Percentiles rank a stretch among this genome's conserved stretches.
These are phyloP conservation scores for Phytophthora cryptogea DNA, from an alignment of 352 stramenopile genomes.

Conservation along the genomic window DNA sequence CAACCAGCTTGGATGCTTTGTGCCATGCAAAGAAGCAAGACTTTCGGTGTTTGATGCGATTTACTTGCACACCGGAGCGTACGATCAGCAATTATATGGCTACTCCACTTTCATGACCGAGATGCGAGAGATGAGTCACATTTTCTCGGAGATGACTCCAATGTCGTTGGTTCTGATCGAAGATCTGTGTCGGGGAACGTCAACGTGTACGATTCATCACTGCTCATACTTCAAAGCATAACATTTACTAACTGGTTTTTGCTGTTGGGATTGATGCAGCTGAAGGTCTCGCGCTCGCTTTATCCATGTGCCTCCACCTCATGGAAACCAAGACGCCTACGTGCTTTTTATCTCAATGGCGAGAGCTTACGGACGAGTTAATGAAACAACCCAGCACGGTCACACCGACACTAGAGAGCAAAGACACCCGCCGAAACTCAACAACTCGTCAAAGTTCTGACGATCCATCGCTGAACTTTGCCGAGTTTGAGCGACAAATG, in stretches of 20 bases:
- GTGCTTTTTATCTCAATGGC: conserved; percentile 41
- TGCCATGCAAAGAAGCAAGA: conserved; percentile 43
- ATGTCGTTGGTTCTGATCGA: conserved; percentile 55
- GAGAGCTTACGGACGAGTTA: conserved; percentile 30
- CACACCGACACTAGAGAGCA: neutral
- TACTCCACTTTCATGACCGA: conserved; percentile 63
- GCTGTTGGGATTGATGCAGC: conserved; percentile 9
- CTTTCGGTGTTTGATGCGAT: conserved; percentile 54
- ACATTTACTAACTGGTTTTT: neutral
- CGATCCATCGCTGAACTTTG: neutral
- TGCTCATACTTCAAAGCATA: neutral
- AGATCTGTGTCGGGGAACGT: conserved; percentile 56
- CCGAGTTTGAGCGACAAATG: conserved; percentile 33
- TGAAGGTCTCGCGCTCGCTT: conserved; percentile 39
- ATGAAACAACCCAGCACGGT: neutral
- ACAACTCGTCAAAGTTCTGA: neutral
- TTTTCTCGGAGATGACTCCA: conserved; percentile 37
- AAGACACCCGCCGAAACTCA: neutral
- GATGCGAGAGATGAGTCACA: conserved; percentile 51
- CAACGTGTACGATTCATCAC: conserved; percentile 25
- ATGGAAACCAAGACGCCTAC: conserved; percentile 30
- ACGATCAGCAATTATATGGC: conserved; percentile 49
- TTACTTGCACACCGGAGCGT: conserved; percentile 44
- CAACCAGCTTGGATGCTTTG: conserved; percentile 69
- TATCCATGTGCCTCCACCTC: conserved; percentile 39